Evolutionary conservation across 163 green algal genomes (phyloP).

Genomic region (Picocystis sp.): DNA sequence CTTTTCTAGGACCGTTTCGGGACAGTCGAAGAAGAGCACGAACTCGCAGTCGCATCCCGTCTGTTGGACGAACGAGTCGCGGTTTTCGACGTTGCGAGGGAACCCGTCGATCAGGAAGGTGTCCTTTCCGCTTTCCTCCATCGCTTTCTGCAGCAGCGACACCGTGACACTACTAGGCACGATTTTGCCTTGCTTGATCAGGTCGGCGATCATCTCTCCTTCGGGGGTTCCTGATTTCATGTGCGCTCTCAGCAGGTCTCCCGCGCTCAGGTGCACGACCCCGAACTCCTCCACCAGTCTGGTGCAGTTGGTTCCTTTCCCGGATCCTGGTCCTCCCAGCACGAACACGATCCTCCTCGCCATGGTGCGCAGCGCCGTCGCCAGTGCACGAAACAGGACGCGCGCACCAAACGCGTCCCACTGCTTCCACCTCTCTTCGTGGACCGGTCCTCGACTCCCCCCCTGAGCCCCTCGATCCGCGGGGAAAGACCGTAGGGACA

Average conservation of each 20-base stretch:
- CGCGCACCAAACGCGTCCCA: no score
- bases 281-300: conserved; percentile 71
- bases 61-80: conserved; percentile 57
- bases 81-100: conserved; percentile 80
- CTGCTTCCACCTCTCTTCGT: no score
- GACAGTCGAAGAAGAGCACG: conserved; percentile 89
- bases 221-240: conserved; percentile 63
- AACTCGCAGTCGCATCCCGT: conserved; percentile 61
- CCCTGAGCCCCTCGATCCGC: no score
- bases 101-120: conserved; percentile 86
- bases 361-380: no score
- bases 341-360: conserved; percentile 13
- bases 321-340: conserved; percentile 25
- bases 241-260: conserved; percentile 76
- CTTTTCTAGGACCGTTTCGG: conserved; percentile 70
- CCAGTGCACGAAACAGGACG: no score
- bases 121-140: conserved; percentile 30
- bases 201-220: conserved; percentile 73
- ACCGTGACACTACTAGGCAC: conserved; percentile 80
- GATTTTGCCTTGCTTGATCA: conserved; percentile 89
- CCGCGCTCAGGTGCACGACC: conserved; percentile 67
- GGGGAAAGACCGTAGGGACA: no score
- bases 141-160: conserved; percentile 64
- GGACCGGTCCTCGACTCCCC: no score
- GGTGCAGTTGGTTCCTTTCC: conserved; percentile 46